phyloP scores from a whole-genome alignment of 495 filamentous ascomycete species.

The Immersiella caudata region DNA sequence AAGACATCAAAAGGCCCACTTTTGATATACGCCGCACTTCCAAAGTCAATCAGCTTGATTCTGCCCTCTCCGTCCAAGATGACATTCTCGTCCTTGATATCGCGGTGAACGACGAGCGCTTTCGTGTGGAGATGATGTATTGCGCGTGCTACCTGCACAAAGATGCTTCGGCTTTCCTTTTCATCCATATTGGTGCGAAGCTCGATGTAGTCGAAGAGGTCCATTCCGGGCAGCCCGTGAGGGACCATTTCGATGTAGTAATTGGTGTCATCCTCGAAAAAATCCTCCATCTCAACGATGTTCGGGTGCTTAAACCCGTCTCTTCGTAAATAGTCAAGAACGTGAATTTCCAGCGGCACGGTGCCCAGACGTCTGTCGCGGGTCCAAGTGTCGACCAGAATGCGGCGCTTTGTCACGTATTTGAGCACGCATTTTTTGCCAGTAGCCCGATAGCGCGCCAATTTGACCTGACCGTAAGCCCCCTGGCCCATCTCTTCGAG shows the following conservation, averaged over 20 bases:
- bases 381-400: conserved; percentile 98
- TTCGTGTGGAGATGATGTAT: conserved; percentile 90
- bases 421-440: conserved; percentile 91
- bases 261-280: conserved; percentile 97
- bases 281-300: conserved; percentile 98
- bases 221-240: conserved; percentile 96
- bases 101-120: conserved; percentile 90
- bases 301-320: conserved; percentile 90
- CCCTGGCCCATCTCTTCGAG: conserved; percentile 99
- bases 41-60: conserved; percentile 98
- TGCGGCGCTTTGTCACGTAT: conserved; percentile 95
- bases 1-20: conserved; percentile 99
- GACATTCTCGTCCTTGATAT: conserved; percentile 99
- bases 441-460: conserved; percentile 83
- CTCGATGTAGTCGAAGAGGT: conserved; percentile 98
- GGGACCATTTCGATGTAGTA: conserved; percentile 99
- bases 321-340: conserved; percentile 87
- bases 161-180: conserved; percentile 89
- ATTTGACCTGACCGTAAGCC: conserved; percentile 96
- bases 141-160: conserved; percentile 86
- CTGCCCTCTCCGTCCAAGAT: conserved; percentile 92
- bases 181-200: conserved; percentile 96
- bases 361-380: conserved; percentile 93
- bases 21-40: conserved; percentile 96
- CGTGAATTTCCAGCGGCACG: conserved; percentile 96